Percentiles rank a stretch among this genome's conserved stretches.
Conservation (phyloP, 371 early-diverging fungal species). For the Ecytonucleospora hepatopenaei region DNA sequence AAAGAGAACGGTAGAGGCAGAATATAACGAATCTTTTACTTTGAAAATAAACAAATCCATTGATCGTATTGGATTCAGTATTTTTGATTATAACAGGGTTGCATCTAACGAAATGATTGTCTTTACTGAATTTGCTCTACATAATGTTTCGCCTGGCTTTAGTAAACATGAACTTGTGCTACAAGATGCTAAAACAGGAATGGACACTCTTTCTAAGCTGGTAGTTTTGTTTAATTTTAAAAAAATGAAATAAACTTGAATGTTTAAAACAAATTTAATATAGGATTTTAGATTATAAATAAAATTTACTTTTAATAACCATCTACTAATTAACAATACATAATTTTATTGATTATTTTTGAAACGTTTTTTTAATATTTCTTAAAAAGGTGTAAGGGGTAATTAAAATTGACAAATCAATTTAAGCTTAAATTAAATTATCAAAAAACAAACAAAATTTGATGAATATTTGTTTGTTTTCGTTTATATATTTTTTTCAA, state of each 20-base stretch:
- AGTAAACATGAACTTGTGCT: conserved; percentile 34
- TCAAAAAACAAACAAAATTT: no score
- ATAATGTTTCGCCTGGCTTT: conserved; percentile 41
- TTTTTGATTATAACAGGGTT: conserved; percentile 39
- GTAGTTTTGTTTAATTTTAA: conserved; percentile 37
- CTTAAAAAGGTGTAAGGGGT: no score
- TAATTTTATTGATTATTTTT: no score
- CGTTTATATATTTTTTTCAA: no score
- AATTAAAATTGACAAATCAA: no score
- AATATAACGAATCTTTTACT: conserved; percentile 44
- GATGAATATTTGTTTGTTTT: no score
- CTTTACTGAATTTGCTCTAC: conserved; percentile 42
- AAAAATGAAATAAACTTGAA: not conserved
- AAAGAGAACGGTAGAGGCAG: conserved; percentile 23
- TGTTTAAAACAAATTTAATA: not conserved
- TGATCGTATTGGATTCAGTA: conserved; percentile 35
- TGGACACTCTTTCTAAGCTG: conserved; percentile 8
- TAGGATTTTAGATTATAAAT: no score
- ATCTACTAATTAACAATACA: no score
- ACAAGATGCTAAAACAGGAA: conserved; percentile 33
- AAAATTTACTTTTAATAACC: no score
- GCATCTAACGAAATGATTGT: conserved; percentile 25
- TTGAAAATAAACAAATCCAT: conserved; percentile 29
- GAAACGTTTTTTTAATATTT: no score
- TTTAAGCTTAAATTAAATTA: no score